Evolutionary conservation across 441 rosid species (phyloP).

Genomic region (Hypseocharis bilobata): DNA sequence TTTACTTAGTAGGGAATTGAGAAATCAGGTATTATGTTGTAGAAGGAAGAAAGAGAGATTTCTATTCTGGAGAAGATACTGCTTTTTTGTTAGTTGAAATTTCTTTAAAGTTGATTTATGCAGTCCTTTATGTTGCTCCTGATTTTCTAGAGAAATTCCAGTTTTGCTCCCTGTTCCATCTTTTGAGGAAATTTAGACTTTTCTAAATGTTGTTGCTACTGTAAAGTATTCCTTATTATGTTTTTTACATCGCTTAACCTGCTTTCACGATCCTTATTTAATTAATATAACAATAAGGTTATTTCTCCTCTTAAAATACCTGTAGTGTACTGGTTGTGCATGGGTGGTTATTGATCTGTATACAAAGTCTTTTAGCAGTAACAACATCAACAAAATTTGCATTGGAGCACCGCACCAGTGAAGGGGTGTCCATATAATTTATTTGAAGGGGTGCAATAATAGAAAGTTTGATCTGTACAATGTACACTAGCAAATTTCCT

Average conservation of each 20-base stretch:
- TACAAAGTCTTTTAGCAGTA: background rate
- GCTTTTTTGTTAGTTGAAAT: background rate
- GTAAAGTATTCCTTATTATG: background rate
- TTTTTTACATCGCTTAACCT: background rate
- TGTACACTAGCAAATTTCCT: background rate
- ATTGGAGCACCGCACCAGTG: background rate
- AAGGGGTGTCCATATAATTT: background rate
- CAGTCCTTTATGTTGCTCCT: constrained; percentile 5
- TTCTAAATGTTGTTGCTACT: background rate
- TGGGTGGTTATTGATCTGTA: background rate
- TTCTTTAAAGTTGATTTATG: constrained; percentile 4
- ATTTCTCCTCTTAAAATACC: background rate
- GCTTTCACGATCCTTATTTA: background rate
- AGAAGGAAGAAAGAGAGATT: background rate
- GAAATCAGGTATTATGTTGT: background rate
- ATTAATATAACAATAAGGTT: background rate
- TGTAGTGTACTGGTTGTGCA: background rate
- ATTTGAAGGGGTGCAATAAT: background rate
- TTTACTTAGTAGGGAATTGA: background rate
- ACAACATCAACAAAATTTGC: too few relatives aligned
- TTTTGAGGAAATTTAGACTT: background rate
- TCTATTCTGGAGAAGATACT: background rate
- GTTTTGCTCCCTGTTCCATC: background rate
- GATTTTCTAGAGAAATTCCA: background rate
- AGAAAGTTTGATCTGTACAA: background rate